Evolutionary conservation across 1,284 basidiomycete species (phyloP).

Genomic region (Trichosporon sp.): DNA sequence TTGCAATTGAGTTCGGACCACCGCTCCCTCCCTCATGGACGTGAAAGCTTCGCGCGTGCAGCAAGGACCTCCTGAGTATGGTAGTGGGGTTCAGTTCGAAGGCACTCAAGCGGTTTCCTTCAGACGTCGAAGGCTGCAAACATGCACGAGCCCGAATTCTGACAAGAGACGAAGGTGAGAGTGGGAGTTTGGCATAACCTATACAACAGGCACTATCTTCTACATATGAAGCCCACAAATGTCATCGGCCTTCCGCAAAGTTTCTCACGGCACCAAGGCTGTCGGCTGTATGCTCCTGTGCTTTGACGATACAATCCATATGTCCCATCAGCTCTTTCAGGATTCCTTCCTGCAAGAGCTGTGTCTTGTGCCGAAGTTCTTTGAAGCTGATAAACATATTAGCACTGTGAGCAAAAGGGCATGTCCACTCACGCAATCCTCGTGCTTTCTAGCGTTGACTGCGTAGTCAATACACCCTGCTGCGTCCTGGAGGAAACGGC

Average conservation of each 20-base stretch:
- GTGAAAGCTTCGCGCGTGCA: too few relatives aligned
- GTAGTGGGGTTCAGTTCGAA: too few relatives aligned
- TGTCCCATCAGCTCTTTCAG: slow-evolving; percentile 37
- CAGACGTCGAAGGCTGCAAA: too few relatives aligned
- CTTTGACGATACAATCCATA: slow-evolving; percentile 41
- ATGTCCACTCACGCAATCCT: slow-evolving; percentile 45
- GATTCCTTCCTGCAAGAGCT: slow-evolving; percentile 36
- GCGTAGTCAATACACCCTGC: slow-evolving; percentile 34
- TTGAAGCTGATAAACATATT: slow-evolving; percentile 27
- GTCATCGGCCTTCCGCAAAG: slow-evolving; percentile 36
- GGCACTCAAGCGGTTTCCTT: too few relatives aligned
- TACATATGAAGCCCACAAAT: not conserved
- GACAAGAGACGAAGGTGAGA: too few relatives aligned
- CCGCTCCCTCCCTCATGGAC: too few relatives aligned
- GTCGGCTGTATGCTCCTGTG: slow-evolving; percentile 42
- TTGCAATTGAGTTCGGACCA: too few relatives aligned
- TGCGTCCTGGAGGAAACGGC: slow-evolving; percentile 36
- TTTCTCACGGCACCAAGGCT: slow-evolving; percentile 37
- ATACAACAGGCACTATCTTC: not conserved
- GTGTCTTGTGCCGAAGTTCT: slow-evolving; percentile 42
- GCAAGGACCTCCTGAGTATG: too few relatives aligned
- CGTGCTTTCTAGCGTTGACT: slow-evolving; percentile 39
- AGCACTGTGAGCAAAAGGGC: too few relatives aligned
- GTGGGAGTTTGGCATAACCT: too few relatives aligned
- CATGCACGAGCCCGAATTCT: too few relatives aligned